phyloP scores from a whole-genome alignment of 176 grass and related monocot species.

The Avena insularis region DNA sequence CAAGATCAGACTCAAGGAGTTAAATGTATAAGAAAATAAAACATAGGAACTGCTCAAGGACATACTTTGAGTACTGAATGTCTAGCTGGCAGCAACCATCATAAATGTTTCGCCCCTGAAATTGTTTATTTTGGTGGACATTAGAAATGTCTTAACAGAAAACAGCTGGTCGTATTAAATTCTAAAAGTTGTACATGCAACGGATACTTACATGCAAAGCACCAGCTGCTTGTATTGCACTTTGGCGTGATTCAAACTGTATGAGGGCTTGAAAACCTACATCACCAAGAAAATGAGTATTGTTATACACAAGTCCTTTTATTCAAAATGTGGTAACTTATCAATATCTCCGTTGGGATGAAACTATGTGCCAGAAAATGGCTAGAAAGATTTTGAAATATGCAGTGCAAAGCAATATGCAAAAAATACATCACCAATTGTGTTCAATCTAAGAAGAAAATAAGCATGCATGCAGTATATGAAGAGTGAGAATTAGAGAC shows the following conservation, averaged over 20 bases:
- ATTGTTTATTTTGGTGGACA: constrained; percentile 27
- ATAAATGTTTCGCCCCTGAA: constrained; percentile 97
- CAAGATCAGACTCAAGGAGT: constrained; percentile 34
- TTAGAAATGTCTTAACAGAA: constrained; percentile 40
- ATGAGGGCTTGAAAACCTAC: constrained; percentile 99
- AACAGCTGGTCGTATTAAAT: constrained; percentile 27
- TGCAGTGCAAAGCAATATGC: constrained; percentile 18
- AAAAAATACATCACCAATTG: constrained; percentile 27
- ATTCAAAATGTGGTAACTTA: constrained; percentile 11
- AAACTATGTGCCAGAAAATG: constrained; percentile 20
- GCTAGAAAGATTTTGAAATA: not conserved
- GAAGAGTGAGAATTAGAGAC: constrained; percentile 48
- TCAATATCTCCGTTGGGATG: not conserved
- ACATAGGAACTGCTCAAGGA: not conserved
- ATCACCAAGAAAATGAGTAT: constrained; percentile 12
- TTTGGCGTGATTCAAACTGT: constrained; percentile 78
- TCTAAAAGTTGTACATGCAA: constrained; percentile 20
- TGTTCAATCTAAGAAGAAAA: constrained; percentile 36
- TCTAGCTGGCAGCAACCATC: constrained; percentile 99
- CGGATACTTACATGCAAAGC: constrained; percentile 74
- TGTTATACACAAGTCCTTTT: constrained; percentile 21
- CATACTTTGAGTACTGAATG: constrained; percentile 98
- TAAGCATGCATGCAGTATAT: constrained; percentile 16
- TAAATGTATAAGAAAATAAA: constrained; percentile 26
- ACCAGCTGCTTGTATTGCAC: constrained; percentile 77